Evolutionary conservation across 169 alveolate species (phyloP), one percentile per base, ranked within the genome.

Genomic region (Besnoitia besnoiti): DNA sequence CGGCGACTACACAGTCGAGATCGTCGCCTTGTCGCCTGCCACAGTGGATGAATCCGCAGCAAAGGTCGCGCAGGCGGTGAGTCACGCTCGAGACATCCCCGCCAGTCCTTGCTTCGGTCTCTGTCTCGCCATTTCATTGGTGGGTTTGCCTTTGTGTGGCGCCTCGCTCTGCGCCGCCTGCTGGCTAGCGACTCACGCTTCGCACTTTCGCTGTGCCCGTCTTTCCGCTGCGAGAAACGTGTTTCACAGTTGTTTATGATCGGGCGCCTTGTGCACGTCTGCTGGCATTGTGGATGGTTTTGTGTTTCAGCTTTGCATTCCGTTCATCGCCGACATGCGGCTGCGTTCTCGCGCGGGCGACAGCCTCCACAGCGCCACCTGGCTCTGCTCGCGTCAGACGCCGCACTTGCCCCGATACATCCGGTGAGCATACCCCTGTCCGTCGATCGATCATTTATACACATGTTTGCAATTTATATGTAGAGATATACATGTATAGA

Each of bases 1-100:
- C 44, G 92, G 92, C 16, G 77, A 61, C 37, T 89, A 89, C 59
- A 50, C 55, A 16, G 12, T 89, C 85, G 92, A 89, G 88, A 30
- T 89, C 35, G 42, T 89, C 19, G 85, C 92, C 27, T 12, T 89
- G 61, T 35, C 77, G 16, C 62, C 92, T 0, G 85, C 67, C 59
- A 49, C 92, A 14, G 75, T 51, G 0, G 92, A 47, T 35, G 55
- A 2, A 3, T 35, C 46, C 50, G 51, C 42, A 14, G 80, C 80
- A 7, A 67, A 67, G 21, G n/a, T 14, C 8, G 80, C 42, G 39
- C 46, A 30, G 44, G 80, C 19, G 80, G 47, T 35, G 44, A 7
- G 30, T 8, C n/a, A n/a, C n/a, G n/a, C n/a, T n/a, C n/a, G n/a
- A n/a, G n/a, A n/a, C n/a, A n/a, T n/a, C n/a, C n/a, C n/a, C n/a